These are phyloP conservation scores for Penicillium corylophilum DNA, from an alignment of 2,329 filamentous ascomycete species.

Conservation along the genomic window DNA sequence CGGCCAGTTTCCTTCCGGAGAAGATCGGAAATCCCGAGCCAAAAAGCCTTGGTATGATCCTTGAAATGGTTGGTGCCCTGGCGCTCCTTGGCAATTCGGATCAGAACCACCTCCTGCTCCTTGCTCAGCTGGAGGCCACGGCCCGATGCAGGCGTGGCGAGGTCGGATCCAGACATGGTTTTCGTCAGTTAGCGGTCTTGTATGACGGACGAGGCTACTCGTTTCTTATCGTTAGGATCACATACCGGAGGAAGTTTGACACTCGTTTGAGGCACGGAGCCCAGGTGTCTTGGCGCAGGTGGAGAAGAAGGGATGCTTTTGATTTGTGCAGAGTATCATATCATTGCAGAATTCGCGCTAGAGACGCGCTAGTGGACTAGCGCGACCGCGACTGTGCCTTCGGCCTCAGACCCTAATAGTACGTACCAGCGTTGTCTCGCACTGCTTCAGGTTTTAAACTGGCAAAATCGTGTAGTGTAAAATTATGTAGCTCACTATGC, in stretches of 20 bases:
- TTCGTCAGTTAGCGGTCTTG: neutral
- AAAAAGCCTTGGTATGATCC: constrained; percentile 21
- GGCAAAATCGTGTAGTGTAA: no score
- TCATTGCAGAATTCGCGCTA: no score
- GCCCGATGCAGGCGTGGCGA: neutral
- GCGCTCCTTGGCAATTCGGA: neutral
- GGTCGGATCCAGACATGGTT: neutral
- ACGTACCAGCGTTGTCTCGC: no score
- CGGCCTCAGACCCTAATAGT: neutral
- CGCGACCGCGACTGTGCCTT: no score
- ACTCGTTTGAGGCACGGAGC: no score
- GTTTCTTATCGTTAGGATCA: neutral
- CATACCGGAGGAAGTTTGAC: no score
- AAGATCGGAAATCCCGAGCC: constrained; percentile 21
- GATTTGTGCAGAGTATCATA: neutral
- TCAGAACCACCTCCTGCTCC: neutral
- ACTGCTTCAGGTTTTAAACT: no score
- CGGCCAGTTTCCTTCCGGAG: constrained; percentile 16
- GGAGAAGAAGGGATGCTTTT: neutral
- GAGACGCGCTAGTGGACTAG: no score
- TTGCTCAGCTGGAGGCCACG: constrained; percentile 2
- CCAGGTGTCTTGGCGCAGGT: neutral
- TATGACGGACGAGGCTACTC: neutral
- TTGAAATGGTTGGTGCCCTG: neutral
- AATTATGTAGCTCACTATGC: no score